Conservation (phyloP, 176 grass and related monocot species). For the Carex parvula region DNA sequence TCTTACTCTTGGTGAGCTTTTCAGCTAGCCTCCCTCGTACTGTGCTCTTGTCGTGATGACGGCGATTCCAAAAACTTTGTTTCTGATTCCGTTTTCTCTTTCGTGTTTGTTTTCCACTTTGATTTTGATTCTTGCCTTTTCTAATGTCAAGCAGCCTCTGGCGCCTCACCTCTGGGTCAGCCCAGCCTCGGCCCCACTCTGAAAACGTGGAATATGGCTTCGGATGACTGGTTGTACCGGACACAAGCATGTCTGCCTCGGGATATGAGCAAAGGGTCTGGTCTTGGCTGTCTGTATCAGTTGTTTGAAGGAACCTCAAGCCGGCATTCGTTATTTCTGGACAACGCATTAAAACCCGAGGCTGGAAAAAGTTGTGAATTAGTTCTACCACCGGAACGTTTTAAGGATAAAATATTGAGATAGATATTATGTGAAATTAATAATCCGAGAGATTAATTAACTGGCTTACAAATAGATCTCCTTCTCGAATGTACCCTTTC, state of each 20-base stretch:
- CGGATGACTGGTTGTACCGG: constrained; percentile 8
- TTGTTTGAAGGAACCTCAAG: constrained; percentile 36
- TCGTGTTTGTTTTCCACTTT: neutral
- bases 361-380: constrained; percentile 39
- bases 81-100: constrained; percentile 38
- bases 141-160: constrained; percentile 53
- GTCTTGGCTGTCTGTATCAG: constrained; percentile 31
- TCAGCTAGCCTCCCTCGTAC: constrained; percentile 39
- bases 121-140: neutral
- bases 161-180: constrained; percentile 66
- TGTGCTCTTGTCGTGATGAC: constrained; percentile 21
- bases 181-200: constrained; percentile 85
- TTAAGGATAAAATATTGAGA: neutral
- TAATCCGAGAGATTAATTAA: constrained; percentile 5
- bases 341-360: constrained; percentile 48
- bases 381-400: neutral
- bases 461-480: constrained; percentile 62
- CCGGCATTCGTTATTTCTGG: constrained; percentile 60
- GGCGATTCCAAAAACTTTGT: constrained; percentile 30
- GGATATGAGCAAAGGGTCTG: constrained; percentile 41
- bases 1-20: constrained; percentile 36
- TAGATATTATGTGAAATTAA: constrained; percentile 2
- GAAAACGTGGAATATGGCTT: constrained; percentile 43
- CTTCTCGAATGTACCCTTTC: constrained; percentile 67
- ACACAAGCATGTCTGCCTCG: constrained; percentile 55